Conservation (phyloP, 306 rosid genomes). For the Ormosia emarginata region DNA sequence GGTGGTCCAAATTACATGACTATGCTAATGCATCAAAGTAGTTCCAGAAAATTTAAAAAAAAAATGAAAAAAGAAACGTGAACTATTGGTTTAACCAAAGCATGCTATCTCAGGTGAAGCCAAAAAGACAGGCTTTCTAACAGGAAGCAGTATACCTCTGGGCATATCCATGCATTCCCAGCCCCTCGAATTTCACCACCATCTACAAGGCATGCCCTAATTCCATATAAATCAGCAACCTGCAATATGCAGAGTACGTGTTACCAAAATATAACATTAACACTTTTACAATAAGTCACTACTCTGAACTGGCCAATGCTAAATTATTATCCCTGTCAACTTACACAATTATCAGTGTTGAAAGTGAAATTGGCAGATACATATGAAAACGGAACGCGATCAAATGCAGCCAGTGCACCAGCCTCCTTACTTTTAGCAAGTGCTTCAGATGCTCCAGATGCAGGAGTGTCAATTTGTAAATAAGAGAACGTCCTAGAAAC, state of each 20-base stretch:
- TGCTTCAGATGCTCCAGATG: constrained; percentile 74
- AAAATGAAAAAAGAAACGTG: too few relatives aligned
- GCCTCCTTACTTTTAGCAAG: constrained; percentile 76
- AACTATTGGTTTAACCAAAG: not conserved
- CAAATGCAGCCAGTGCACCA: constrained; percentile 92
- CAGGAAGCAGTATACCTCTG: constrained; percentile 62
- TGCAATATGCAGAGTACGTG: constrained; percentile 30
- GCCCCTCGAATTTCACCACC: constrained; percentile 99
- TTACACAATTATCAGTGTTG: constrained; percentile 88
- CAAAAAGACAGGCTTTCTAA: not conserved
- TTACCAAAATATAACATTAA: constrained; percentile 23
- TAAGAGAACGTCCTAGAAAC: constrained; percentile 76
- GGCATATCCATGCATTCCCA: constrained; percentile 96
- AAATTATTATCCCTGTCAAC: constrained; percentile 30
- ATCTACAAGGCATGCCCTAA: constrained; percentile 87
- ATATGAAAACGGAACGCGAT: constrained; percentile 83
- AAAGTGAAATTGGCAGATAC: constrained; percentile 94
- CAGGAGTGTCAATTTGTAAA: constrained; percentile 48
- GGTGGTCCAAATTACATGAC: not conserved
- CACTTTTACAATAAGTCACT: not conserved
- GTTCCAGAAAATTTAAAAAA: not conserved
- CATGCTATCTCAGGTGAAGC: not conserved
- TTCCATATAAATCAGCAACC: constrained; percentile 95
- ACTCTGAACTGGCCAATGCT: not conserved
- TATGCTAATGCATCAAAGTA: constrained; percentile 6